These are phyloP conservation scores for Pythium coloratum DNA, from an alignment of 352 stramenopile genomes.

Conservation along the genomic window DNA sequence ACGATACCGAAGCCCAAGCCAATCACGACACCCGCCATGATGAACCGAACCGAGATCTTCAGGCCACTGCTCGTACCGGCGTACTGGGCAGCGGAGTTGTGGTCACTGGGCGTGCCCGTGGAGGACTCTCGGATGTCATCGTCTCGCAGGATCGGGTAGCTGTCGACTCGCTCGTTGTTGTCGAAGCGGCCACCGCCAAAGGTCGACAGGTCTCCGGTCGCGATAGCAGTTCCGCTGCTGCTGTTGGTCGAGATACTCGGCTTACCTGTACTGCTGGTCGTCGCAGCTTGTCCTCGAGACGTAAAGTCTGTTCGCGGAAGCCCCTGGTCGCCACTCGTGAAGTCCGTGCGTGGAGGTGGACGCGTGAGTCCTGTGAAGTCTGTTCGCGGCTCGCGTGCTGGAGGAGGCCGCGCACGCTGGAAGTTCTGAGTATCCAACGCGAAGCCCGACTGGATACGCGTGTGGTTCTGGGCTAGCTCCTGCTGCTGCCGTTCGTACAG, in stretches of 20 bases:
- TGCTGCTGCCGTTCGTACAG: neutral
- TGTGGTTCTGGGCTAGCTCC: neutral
- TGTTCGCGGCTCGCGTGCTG: neutral
- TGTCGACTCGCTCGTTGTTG: slow-evolving; percentile 11
- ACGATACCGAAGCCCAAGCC: slow-evolving; percentile 50
- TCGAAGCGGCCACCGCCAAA: slow-evolving; percentile 20
- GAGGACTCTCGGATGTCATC: slow-evolving; percentile 16
- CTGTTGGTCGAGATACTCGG: slow-evolving; percentile 14
- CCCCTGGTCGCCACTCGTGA: neutral
- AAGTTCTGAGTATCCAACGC: neutral
- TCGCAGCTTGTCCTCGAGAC: slow-evolving; percentile 4
- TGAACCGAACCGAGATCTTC: slow-evolving; percentile 49
- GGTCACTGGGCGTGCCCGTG: neutral
- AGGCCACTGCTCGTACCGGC: slow-evolving; percentile 41
- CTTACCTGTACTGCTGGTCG: slow-evolving; percentile 7
- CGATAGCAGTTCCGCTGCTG: slow-evolving; percentile 6
- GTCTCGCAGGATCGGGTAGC: slow-evolving; percentile 25
- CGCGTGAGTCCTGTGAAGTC: neutral
- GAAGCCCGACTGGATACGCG: neutral
- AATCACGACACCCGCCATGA: slow-evolving; percentile 44
- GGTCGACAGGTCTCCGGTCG: slow-evolving; percentile 8
- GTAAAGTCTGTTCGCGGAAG: slow-evolving; percentile 16
- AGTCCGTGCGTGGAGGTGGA: slow-evolving; percentile 8
- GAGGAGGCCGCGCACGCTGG: no score
- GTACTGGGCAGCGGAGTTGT: slow-evolving; percentile 27